These are phyloP conservation scores for Xylaria sp. DNA, from an alignment of 2,329 filamentous ascomycete genomes.

Conservation along the genomic window DNA sequence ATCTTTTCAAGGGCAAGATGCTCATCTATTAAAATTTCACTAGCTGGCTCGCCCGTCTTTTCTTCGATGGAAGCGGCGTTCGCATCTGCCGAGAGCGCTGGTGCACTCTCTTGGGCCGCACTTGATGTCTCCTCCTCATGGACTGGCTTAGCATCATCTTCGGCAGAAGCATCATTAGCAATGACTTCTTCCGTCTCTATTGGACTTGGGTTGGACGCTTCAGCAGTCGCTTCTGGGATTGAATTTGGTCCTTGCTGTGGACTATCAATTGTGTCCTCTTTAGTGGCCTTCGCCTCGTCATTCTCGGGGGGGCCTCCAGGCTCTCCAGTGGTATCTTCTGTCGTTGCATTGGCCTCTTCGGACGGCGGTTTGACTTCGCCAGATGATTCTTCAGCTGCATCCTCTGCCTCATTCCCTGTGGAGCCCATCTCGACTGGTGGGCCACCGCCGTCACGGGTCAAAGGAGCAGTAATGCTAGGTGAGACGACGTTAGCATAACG, in stretches of 20 bases:
- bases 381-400: background rate
- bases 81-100: slow-evolving; percentile 11
- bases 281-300: slow-evolving; percentile 7
- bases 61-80: slow-evolving; percentile 4
- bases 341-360: background rate
- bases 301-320: slow-evolving; percentile 4
- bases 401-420: slow-evolving; percentile 18
- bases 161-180: background rate
- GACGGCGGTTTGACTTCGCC: slow-evolving; percentile 5
- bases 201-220: background rate
- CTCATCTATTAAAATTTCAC: slow-evolving; percentile 26
- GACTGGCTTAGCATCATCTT: slow-evolving; percentile 19
- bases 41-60: background rate
- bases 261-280: background rate
- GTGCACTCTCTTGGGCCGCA: slow-evolving; percentile 19
- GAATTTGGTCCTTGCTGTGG: slow-evolving; percentile 12
- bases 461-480: slow-evolving; percentile 24
- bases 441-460: slow-evolving; percentile 18
- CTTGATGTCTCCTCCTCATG: slow-evolving; percentile 16
- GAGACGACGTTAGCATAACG: slow-evolving; percentile 19
- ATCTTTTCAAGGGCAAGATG: slow-evolving; percentile 26
- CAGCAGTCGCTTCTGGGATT: background rate
- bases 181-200: slow-evolving; percentile 7
- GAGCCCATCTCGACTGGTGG: slow-evolving; percentile 1
- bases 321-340: background rate